phyloP scores from a whole-genome alignment of 2,329 filamentous ascomycete species.

The Pseudogymnoascus sp. region DNA sequence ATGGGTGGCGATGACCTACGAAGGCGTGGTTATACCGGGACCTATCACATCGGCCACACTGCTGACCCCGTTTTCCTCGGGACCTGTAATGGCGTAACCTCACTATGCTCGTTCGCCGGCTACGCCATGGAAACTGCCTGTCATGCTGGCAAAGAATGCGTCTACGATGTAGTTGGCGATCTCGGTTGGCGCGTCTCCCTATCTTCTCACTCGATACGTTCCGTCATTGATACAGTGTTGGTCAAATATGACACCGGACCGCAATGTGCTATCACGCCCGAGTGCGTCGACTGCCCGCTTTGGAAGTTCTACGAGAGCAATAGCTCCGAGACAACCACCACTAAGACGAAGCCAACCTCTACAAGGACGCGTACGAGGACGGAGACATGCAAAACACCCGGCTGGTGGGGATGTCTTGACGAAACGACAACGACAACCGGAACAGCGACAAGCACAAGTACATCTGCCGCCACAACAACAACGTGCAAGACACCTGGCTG shows the following conservation, averaged over 20 bases:
- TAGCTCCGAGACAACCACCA: constrained; percentile 64
- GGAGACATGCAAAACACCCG: constrained; percentile 80
- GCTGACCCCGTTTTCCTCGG: constrained; percentile 94
- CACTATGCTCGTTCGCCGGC: constrained; percentile 78
- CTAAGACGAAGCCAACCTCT: constrained; percentile 38
- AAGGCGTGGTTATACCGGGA: constrained; percentile 61
- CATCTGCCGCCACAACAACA: constrained; percentile 26
- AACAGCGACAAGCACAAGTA: constrained; percentile 22
- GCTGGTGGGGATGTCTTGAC: constrained; percentile 60
- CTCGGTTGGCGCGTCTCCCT: constrained; percentile 88
- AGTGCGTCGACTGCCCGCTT: constrained; percentile 80
- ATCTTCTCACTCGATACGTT: constrained; percentile 81
- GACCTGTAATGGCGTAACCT: constrained; percentile 81
- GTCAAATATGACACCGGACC: constrained; percentile 75
- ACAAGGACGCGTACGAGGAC: constrained; percentile 58
- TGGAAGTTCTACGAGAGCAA: constrained; percentile 98
- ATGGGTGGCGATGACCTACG: constrained; percentile 59
- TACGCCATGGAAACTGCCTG: constrained; percentile 93
- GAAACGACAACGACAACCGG: constrained; percentile 20
- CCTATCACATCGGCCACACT: constrained; percentile 89
- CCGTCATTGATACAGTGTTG: constrained; percentile 81
- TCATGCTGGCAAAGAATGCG: constrained; percentile 78
- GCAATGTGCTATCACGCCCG: constrained; percentile 62
- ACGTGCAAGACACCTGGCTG: constrained; percentile 37
- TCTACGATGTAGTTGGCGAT: constrained; percentile 86